Evolutionary conservation across 345 rosid genomes (phyloP).

Genomic region (Lumnitzera racemosa): DNA sequence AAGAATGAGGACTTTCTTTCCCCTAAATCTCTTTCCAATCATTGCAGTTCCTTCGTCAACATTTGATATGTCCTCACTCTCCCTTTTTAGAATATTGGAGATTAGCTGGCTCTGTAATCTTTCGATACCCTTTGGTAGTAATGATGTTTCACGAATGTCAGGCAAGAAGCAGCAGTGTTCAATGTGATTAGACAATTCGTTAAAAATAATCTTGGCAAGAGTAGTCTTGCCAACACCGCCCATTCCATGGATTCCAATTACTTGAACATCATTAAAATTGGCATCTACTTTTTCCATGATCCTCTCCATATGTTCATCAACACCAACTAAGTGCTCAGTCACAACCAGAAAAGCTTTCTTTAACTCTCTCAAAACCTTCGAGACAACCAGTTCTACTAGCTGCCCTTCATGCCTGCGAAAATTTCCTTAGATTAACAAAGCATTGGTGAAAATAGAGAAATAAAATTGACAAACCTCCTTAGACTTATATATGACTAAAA

Average conservation of each 20-base stretch:
- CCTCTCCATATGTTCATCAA: neutral
- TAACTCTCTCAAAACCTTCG: slow-evolving; percentile 1
- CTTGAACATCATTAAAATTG: neutral
- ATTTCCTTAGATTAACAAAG: too few relatives aligned
- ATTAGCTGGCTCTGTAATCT: slow-evolving; percentile 3
- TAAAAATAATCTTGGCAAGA: slow-evolving; percentile 7
- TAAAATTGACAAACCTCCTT: too few relatives aligned
- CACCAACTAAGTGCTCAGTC: neutral
- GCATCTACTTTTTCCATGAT: neutral
- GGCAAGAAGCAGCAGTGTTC: slow-evolving; percentile 4
- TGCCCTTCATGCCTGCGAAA: too few relatives aligned
- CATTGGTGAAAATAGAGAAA: too few relatives aligned
- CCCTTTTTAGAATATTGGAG: neutral
- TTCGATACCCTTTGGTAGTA: neutral
- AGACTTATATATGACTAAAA: too few relatives aligned
- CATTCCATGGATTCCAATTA: slow-evolving; percentile 3
- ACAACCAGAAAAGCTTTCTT: neutral
- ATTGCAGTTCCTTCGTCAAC: slow-evolving; percentile 1
- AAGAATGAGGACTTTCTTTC: slow-evolving; percentile 1
- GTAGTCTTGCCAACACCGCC: slow-evolving; percentile 9
- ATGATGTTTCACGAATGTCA: neutral
- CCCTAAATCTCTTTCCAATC: neutral
- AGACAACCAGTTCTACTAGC: neutral
- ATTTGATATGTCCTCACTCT: neutral
- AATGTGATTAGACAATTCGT: neutral